Percentiles rank a stretch among this genome's conserved stretches.
Conservation (phyloP, 2,329 filamentous ascomycete genomes). For the Fusarium albosuccineum region DNA sequence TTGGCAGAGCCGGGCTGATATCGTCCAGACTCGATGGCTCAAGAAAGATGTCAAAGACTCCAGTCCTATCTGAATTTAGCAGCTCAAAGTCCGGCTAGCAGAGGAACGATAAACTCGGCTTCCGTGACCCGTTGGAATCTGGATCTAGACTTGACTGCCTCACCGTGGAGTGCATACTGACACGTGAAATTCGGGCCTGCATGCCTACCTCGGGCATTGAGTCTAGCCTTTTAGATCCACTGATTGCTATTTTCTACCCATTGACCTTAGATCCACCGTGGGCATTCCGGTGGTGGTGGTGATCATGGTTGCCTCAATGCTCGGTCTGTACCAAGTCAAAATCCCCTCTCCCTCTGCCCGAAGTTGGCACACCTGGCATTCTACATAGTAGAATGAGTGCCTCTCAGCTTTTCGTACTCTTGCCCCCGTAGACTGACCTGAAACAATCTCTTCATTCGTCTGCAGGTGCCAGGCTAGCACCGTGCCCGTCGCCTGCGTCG, state of each 20-base stretch:
- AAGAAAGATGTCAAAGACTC: slow-evolving; percentile 23
- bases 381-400: slow-evolving; percentile 14
- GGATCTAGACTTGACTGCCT: not conserved
- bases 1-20: slow-evolving; percentile 10
- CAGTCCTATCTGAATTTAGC: not conserved
- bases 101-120: not conserved
- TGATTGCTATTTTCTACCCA: not conserved
- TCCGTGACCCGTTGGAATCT: not conserved
- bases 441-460: slow-evolving; percentile 42
- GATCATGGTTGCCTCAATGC: slow-evolving; percentile 10
- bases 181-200: slow-evolving; percentile 6
- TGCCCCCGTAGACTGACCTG: slow-evolving; percentile 40
- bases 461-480: slow-evolving; percentile 43
- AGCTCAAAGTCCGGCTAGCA: not conserved
- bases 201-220: slow-evolving; percentile 9
- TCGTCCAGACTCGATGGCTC: slow-evolving; percentile 25
- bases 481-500: slow-evolving; percentile 22
- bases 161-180: not conserved
- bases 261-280: not conserved
- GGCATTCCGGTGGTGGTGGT: slow-evolving; percentile 4
- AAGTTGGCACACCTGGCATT: slow-evolving; percentile 25
- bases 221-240: slow-evolving; percentile 13
- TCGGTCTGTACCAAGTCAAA: slow-evolving; percentile 1
- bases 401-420: slow-evolving; percentile 21
- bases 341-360: slow-evolving; percentile 17